Evolutionary conservation across 1,284 basidiomycete genomes (phyloP).

Genomic region (Waitea zeae): DNA sequence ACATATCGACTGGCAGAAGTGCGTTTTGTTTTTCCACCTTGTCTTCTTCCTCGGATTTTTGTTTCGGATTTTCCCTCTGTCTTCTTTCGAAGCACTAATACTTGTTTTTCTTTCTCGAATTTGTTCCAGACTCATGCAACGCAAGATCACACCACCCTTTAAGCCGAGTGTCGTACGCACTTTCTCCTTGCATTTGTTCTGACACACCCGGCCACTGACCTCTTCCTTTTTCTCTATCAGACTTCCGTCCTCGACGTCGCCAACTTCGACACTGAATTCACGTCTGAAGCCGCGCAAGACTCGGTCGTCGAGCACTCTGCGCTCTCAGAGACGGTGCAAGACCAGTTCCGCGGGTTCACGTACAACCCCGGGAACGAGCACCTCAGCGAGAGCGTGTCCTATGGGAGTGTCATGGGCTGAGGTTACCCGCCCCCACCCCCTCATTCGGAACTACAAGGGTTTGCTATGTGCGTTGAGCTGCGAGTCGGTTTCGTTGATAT

Average conservation of each 20-base stretch:
- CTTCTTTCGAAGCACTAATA: background rate
- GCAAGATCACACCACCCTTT: conserved; percentile 96
- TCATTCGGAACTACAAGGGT: no score
- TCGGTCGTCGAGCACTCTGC: conserved; percentile 89
- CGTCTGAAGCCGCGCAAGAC: conserved; percentile 82
- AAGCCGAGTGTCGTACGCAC: conserved; percentile 77
- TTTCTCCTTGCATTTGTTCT: conserved; percentile 6
- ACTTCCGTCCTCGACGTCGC: conserved; percentile 69
- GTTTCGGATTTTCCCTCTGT: no score
- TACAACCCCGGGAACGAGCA: conserved; percentile 72
- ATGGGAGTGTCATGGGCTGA: conserved; percentile 19
- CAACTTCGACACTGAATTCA: conserved; percentile 93
- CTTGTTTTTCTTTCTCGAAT: background rate
- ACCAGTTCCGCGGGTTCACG: conserved; percentile 83
- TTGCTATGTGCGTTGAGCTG: no score
- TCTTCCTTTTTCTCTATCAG: no score
- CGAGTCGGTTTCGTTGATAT: no score
- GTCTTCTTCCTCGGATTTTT: conserved; percentile 1
- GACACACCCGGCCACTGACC: background rate
- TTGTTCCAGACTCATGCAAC: no score
- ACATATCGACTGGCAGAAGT: conserved; percentile 89
- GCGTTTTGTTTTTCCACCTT: no score
- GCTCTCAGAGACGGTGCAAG: conserved; percentile 85
- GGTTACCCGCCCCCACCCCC: no score
- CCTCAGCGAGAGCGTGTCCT: conserved; percentile 61